Percentiles rank a stretch among this genome's conserved stretches.
These are phyloP conservation scores for Glebionis coronaria DNA, from an alignment of 129 eudicot species.

Conservation along the genomic window DNA sequence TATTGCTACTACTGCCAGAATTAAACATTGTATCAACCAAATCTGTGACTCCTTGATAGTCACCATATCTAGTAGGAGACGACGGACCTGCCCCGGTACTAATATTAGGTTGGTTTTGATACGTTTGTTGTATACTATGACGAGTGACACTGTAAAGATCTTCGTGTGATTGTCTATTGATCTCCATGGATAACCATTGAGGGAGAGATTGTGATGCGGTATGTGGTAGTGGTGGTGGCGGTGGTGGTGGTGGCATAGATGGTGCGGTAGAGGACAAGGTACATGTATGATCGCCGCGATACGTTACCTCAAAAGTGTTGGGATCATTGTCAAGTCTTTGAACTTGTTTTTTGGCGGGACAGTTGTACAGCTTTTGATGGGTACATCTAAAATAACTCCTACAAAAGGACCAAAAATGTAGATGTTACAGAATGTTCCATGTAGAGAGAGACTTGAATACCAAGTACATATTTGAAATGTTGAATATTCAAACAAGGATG, in stretches of 20 bases:
- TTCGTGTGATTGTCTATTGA: conserved; percentile 24
- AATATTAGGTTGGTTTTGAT: conserved; percentile 11
- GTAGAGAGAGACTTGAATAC: conserved; percentile 14
- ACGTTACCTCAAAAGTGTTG: conserved; percentile 54
- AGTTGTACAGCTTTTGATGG: conserved; percentile 70
- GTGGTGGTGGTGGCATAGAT: conserved; percentile 36
- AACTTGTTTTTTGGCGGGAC: conserved; percentile 92
- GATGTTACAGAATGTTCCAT: background rate
- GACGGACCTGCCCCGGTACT: conserved; percentile 39
- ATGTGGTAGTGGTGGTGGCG: conserved; percentile 20
- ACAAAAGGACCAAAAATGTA: conserved; percentile 13
- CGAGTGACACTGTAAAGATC: conserved; percentile 17
- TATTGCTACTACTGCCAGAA: conserved; percentile 68
- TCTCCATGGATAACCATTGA: conserved; percentile 59
- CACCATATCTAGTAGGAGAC: conserved; percentile 36
- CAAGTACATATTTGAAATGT: conserved; percentile 24
- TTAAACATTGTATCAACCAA: conserved; percentile 68
- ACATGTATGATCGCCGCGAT: conserved; percentile 75
- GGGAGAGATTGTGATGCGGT: background rate
- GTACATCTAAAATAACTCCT: conserved; percentile 88
- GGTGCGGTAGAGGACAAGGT: conserved; percentile 79
- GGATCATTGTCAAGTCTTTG: conserved; percentile 80
- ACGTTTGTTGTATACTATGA: conserved; percentile 22
- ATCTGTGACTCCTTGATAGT: conserved; percentile 51
- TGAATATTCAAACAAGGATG: conserved; percentile 31